phyloP scores from a whole-genome alignment of 805 yeast species.

The Metschnikowia koreensis region DNA sequence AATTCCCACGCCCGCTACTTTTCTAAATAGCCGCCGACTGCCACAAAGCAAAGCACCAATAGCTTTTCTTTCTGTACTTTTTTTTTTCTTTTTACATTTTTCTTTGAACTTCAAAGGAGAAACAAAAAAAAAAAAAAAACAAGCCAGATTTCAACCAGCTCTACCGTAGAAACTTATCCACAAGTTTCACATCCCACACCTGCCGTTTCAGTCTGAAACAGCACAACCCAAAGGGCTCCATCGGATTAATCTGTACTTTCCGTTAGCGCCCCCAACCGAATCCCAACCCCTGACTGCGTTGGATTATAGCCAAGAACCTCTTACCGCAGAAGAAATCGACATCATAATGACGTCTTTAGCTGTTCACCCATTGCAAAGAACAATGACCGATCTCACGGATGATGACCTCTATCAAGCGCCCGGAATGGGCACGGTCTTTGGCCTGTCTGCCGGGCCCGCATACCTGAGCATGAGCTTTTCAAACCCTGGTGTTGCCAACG shows the following conservation, averaged over 20 bases:
- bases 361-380: constrained; percentile 51
- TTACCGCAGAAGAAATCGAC: constrained; percentile 8
- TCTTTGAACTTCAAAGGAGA: neutral
- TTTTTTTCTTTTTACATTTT: neutral
- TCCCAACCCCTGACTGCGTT: constrained; percentile 2
- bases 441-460: constrained; percentile 6
- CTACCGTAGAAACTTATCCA: neutral
- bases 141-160: neutral
- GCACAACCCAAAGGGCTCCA: neutral
- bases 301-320: neutral
- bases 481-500: constrained; percentile 14
- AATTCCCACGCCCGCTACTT: neutral
- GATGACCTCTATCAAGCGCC: constrained; percentile 51
- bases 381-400: constrained; percentile 58
- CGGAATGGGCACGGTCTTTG: constrained; percentile 4
- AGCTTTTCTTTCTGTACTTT: neutral
- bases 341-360: constrained; percentile 47
- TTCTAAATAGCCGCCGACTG: neutral
- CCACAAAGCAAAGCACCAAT: neutral
- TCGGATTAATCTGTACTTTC: neutral
- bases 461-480: constrained; percentile 13
- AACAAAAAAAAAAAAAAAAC: neutral
- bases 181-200: neutral
- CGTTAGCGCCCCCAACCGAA: neutral
- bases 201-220: constrained; percentile 2